Percentiles rank a stretch among this genome's conserved stretches.
Conservation (phyloP, 495 filamentous ascomycete genomes). For the Tuber borchii region DNA sequence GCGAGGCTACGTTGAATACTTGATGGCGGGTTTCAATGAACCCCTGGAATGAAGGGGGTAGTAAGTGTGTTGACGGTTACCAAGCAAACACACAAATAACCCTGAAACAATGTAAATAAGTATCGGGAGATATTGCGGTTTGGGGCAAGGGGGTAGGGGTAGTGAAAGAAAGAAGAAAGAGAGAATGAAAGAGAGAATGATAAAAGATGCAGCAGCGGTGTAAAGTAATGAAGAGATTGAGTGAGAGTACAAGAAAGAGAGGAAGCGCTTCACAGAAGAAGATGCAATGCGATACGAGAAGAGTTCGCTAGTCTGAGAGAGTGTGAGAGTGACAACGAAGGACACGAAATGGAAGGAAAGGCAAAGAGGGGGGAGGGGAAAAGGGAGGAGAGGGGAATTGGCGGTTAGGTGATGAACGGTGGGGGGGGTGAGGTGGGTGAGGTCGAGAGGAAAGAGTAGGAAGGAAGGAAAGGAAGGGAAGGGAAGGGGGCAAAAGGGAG, state of each 20-base stretch:
- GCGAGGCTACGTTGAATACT: slow-evolving; percentile 9
- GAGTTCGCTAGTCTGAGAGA: slow-evolving; percentile 20
- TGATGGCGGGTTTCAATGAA: slow-evolving; percentile 8
- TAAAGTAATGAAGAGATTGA: slow-evolving; percentile 19
- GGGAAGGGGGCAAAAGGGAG: slow-evolving; percentile 6
- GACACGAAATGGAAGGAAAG: slow-evolving; percentile 28
- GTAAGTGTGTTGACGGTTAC: slow-evolving; percentile 4
- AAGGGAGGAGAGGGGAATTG: slow-evolving; percentile 20
- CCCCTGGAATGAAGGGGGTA: slow-evolving; percentile 23
- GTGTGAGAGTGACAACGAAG: slow-evolving; percentile 12
- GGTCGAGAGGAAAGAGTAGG: slow-evolving; percentile 27
- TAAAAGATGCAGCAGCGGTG: slow-evolving; percentile 9
- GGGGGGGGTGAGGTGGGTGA: slow-evolving; percentile 11
- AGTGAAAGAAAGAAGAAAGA: background rate
- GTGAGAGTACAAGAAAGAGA: slow-evolving; percentile 18
- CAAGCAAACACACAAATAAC: slow-evolving; percentile 17
- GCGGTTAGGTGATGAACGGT: slow-evolving; percentile 17
- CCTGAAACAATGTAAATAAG: slow-evolving; percentile 12
- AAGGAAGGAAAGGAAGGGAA: slow-evolving; percentile 12
- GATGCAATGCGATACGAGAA: slow-evolving; percentile 10
- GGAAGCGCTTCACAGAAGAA: slow-evolving; percentile 28
- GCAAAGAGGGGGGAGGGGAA: background rate
- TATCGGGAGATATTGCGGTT: background rate
- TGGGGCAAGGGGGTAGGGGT: background rate
- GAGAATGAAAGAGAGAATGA: slow-evolving; percentile 6